Evolutionary conservation across 257 asterid species (phyloP), one percentile per base, ranked within the genome.

Genomic region (Rhazya stricta): DNA sequence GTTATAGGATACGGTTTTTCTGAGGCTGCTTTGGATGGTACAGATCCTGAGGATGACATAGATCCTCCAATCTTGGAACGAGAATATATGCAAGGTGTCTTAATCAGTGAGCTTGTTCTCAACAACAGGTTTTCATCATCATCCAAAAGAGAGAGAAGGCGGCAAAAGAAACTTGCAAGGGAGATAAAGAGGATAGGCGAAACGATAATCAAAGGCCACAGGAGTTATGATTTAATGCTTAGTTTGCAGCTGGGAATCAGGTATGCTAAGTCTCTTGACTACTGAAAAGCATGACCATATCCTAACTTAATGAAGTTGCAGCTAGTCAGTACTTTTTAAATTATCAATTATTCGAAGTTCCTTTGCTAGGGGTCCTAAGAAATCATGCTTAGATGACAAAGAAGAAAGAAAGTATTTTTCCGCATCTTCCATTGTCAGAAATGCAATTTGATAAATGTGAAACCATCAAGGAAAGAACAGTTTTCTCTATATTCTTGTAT

Each of bases 231-330:
- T 85, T 84, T 95, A 83, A 95, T 95, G 99, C 86, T 92, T 37
- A 91, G 97, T 83, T 79, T 95, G 85, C 99, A 92, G 90, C 99
- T 95, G 46, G 99, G 99, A 74, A 95, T 95, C 87, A 94, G 99
- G 99, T 92, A 79, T 16, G 50, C 58, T 73, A 74, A 72, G 58
- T 54, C 53, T 75, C 73, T 51, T 69, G 72, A 67, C 25, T 19
- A 34, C 53, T 68, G 61, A 71, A 57, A 36, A 43, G 30, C 48
- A 19, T 30, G 46, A 3, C 9, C 19, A 36, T 61, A 25, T 78
- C 54, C 62, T 69, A 32, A 37, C 15, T 34, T 46, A 37, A 39
- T 21, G 3, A 19, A 32, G 42, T 63, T 63, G 25, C 25, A 1
- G 15, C 30, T 19, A 1, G 56, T 10, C 3, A 10, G 16, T 73